These are phyloP conservation scores for Pecoramyces ruminantium DNA, from an alignment of 192 early-diverging fungal species.

Conservation along the genomic window DNA sequence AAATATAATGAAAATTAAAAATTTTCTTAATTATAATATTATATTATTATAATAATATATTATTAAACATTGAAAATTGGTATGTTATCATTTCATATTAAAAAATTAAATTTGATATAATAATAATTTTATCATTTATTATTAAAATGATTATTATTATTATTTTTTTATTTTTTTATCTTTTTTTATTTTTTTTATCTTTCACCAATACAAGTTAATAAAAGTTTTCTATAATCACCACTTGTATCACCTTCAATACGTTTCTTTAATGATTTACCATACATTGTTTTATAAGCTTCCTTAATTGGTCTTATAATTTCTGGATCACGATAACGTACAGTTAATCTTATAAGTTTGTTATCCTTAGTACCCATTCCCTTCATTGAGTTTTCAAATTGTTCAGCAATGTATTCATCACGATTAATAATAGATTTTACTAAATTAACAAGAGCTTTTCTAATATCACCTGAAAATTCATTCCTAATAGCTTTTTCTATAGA, in stretches of 20 bases:
- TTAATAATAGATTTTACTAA: constrained; percentile 11
- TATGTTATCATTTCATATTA: no score
- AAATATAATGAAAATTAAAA: no score
- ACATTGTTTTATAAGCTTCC: constrained; percentile 8
- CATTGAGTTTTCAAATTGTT: constrained; percentile 24
- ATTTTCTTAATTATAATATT: no score
- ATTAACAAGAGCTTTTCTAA: constrained; percentile 11
- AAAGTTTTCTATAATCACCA: constrained; percentile 14
- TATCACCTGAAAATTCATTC: constrained; percentile 23
- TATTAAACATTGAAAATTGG: no score
- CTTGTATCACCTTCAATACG: constrained; percentile 16
- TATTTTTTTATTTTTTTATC: no score
- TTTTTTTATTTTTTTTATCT: neutral
- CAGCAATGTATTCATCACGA: constrained; percentile 13
- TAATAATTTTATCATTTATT: no score
- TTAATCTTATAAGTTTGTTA: constrained; percentile 18
- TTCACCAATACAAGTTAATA: constrained; percentile 9
- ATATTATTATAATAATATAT: no score
- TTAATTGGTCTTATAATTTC: constrained; percentile 14
- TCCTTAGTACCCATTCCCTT: constrained; percentile 27
- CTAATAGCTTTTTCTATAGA: constrained; percentile 17
- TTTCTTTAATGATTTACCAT: constrained; percentile 10
- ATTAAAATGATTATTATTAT: no score
- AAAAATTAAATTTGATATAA: no score
- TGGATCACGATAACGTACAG: constrained; percentile 15